Conservation (phyloP, 768 basidiomycete genomes). For the Cystobasidium tubakii region DNA sequence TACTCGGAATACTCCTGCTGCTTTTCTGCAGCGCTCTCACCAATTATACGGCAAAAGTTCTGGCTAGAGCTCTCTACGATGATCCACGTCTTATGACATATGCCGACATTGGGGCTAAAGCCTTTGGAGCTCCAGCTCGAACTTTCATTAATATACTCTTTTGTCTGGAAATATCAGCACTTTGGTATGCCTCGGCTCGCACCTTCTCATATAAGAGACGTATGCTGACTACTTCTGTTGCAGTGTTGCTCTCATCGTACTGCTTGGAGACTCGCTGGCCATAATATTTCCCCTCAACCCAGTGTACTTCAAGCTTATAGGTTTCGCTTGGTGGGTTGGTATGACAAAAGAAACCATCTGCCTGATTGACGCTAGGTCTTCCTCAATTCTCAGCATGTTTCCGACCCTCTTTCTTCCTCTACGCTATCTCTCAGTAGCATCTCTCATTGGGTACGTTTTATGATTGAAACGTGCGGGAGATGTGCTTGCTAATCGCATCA, state of each 20-base stretch:
- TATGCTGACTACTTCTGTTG: too few relatives aligned
- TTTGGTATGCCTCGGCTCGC: slow-evolving; percentile 55
- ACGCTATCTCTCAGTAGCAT: slow-evolving; percentile 77
- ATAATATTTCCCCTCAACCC: slow-evolving; percentile 67
- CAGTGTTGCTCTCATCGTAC: slow-evolving; percentile 78
- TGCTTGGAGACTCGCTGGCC: slow-evolving; percentile 76
- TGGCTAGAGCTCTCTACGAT: slow-evolving; percentile 66
- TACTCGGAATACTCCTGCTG: slow-evolving; percentile 66
- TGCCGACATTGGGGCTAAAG: slow-evolving; percentile 79
- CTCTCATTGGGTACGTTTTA: slow-evolving; percentile 59
- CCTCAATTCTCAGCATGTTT: slow-evolving; percentile 57
- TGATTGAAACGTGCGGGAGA: background rate
- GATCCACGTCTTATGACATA: slow-evolving; percentile 73
- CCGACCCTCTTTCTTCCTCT: slow-evolving; percentile 82
- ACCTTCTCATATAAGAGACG: background rate
- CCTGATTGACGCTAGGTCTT: too few relatives aligned
- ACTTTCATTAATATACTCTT: slow-evolving; percentile 66
- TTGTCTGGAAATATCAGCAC: slow-evolving; percentile 77
- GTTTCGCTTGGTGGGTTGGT: slow-evolving; percentile 62
- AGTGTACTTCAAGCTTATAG: slow-evolving; percentile 68
- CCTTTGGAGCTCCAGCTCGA: slow-evolving; percentile 70
- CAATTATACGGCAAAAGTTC: slow-evolving; percentile 89
- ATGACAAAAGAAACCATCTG: too few relatives aligned
- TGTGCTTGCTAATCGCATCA: background rate
- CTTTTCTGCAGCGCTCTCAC: slow-evolving; percentile 70